Evolutionary conservation across 352 stramenopile species (phyloP).

Genomic region (Globisporangium camurandrum): DNA sequence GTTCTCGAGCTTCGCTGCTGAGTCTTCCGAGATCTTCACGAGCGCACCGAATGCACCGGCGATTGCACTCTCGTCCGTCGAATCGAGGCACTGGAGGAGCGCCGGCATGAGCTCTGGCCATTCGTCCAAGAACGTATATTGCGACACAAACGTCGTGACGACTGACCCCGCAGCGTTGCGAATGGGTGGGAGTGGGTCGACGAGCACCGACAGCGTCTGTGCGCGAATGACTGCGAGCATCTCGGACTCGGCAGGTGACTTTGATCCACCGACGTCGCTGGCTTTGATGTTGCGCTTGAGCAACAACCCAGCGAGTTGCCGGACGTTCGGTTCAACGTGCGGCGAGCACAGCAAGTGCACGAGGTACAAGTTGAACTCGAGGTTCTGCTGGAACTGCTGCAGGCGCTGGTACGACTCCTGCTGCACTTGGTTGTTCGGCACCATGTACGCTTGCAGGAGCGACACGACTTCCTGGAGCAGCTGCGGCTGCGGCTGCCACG

Average conservation of each 20-base stretch:
- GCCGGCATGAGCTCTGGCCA: conserved; percentile 84
- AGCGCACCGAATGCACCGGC: conserved; percentile 82
- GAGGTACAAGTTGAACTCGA: conserved; percentile 87
- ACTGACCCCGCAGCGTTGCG: conserved; percentile 71
- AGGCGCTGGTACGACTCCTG: conserved; percentile 74
- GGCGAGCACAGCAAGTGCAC: conserved; percentile 70
- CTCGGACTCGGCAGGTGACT: conserved; percentile 51
- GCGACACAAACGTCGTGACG: conserved; percentile 80
- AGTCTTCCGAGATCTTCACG: conserved; percentile 88
- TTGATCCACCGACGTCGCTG: conserved; percentile 42
- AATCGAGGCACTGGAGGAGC: conserved; percentile 49
- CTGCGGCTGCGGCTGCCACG: conserved; percentile 71
- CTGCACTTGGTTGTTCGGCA: conserved; percentile 83
- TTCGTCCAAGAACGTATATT: conserved; percentile 84
- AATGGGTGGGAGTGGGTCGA: conserved; percentile 56
- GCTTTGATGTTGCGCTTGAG: conserved; percentile 87
- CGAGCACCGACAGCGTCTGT: conserved; percentile 62
- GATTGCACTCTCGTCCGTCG: conserved; percentile 55
- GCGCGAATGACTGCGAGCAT: conserved; percentile 76
- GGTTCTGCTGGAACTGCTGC: conserved; percentile 84
- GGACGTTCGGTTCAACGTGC: conserved; percentile 54
- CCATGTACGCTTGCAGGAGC: conserved; percentile 71
- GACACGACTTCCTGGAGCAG: conserved; percentile 72
- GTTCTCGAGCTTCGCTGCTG: conserved; percentile 83
- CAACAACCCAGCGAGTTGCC: conserved; percentile 69